These are phyloP conservation scores for Sarocladium kiliense DNA, from an alignment of 2,329 filamentous ascomycete species.

Conservation along the genomic window DNA sequence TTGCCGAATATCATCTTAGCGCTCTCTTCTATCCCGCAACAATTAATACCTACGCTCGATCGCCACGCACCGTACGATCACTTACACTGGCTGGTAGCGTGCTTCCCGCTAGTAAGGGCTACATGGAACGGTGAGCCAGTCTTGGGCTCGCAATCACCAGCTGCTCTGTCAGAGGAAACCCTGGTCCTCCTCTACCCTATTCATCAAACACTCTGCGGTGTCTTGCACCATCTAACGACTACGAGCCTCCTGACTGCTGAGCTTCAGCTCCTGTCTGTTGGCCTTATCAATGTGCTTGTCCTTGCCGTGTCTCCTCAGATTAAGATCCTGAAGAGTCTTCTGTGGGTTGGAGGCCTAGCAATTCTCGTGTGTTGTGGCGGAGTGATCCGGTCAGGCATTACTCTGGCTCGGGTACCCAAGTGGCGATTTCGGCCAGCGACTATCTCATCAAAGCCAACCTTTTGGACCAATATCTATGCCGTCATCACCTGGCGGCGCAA, in stretches of 20 bases:
- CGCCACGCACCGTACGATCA: slow-evolving; percentile 53
- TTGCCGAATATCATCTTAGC: slow-evolving; percentile 79
- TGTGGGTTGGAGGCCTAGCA: slow-evolving; percentile 78
- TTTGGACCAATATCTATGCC: slow-evolving; percentile 37
- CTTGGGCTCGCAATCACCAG: neutral
- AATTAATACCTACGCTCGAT: slow-evolving; percentile 62
- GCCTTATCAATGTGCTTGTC: slow-evolving; percentile 75
- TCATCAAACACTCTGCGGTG: slow-evolving; percentile 69
- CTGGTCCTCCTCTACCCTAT: slow-evolving; percentile 71
- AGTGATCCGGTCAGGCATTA: slow-evolving; percentile 77
- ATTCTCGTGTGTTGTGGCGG: slow-evolving; percentile 68
- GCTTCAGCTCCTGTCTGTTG: slow-evolving; percentile 77
- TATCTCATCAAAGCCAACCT: slow-evolving; percentile 26
- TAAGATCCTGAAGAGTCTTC: slow-evolving; percentile 75
- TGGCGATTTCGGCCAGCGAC: slow-evolving; percentile 72
- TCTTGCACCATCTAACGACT: slow-evolving; percentile 76
- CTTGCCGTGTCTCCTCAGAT: slow-evolving; percentile 77
- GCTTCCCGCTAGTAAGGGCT: slow-evolving; percentile 48
- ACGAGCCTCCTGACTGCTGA: slow-evolving; percentile 85
- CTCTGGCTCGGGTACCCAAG: slow-evolving; percentile 79
- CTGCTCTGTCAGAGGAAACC: slow-evolving; percentile 46
- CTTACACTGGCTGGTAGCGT: slow-evolving; percentile 75
- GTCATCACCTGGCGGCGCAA: neutral
- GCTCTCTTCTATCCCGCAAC: slow-evolving; percentile 68
- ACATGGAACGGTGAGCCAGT: slow-evolving; percentile 30